phyloP scores from a whole-genome alignment of 371 early-diverging fungal species.

The Mortierella sp. region DNA sequence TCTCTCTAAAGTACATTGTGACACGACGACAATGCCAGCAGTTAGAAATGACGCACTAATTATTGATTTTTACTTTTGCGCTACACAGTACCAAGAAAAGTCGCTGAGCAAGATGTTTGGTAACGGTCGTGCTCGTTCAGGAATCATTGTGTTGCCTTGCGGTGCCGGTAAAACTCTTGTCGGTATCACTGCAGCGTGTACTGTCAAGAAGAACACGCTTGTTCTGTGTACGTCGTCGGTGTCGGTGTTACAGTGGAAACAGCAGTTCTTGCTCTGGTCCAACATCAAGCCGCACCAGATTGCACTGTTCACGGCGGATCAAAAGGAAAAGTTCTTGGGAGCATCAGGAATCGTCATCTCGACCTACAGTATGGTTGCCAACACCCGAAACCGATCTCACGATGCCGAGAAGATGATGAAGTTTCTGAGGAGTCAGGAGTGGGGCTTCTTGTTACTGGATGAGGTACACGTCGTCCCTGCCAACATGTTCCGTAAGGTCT shows the following conservation, averaged over 20 bases:
- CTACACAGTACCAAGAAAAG: conserved; percentile 94
- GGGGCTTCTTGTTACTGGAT: conserved; percentile 99
- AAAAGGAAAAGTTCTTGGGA: conserved; percentile 93
- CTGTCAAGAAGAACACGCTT: conserved; percentile 97
- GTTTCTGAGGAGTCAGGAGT: conserved; percentile 92
- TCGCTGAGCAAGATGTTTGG: conserved; percentile 99
- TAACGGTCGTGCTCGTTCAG: conserved; percentile 97
- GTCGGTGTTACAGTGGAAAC: conserved; percentile 99
- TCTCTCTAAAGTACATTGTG: neutral
- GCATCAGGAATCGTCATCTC: conserved; percentile 96
- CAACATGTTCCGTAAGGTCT: conserved; percentile 98
- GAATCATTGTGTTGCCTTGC: conserved; percentile 99
- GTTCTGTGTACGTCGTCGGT: conserved; percentile 98
- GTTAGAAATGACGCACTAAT: neutral
- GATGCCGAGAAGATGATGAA: conserved; percentile 99
- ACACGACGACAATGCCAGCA: neutral
- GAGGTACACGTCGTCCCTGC: conserved; percentile 99
- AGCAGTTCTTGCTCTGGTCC: conserved; percentile 97
- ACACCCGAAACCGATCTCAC: conserved; percentile 94
- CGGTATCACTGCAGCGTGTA: conserved; percentile 99
- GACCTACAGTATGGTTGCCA: conserved; percentile 99
- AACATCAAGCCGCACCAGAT: conserved; percentile 94
- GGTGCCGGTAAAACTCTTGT: conserved; percentile 99
- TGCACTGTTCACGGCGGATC: conserved; percentile 97
- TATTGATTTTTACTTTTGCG: neutral